Conservation (phyloP, 176 grass and related monocot species). For the Musa acuminata region DNA sequence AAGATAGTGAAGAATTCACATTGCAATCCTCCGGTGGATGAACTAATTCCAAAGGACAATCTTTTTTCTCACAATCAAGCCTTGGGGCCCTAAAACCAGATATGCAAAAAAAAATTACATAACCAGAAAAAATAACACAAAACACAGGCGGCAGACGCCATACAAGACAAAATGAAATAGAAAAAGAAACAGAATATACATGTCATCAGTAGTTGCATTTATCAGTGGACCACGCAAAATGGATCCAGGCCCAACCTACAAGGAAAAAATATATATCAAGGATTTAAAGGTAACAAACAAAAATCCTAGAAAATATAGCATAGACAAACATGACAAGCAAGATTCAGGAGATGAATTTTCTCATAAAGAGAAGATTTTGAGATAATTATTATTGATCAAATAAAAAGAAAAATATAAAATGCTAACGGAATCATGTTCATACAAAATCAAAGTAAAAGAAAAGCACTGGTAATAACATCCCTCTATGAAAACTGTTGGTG, state of each 20-base stretch:
- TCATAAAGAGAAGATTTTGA: background rate
- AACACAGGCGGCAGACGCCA: background rate
- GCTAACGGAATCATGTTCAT: background rate
- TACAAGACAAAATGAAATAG: background rate
- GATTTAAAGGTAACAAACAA: background rate
- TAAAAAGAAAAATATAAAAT: background rate
- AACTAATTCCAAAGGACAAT: constrained; percentile 76
- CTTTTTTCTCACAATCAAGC: constrained; percentile 72
- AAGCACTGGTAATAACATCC: background rate
- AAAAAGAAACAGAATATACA: constrained; percentile 52
- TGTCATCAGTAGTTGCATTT: constrained; percentile 60
- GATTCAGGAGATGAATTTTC: background rate
- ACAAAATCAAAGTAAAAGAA: background rate
- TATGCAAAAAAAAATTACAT: constrained; percentile 5
- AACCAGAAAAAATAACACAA: background rate
- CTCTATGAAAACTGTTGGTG: background rate
- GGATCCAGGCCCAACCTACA: constrained; percentile 96
- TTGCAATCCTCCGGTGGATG: constrained; percentile 99
- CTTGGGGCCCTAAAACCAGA: constrained; percentile 55
- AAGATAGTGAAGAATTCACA: constrained; percentile 90
- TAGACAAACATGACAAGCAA: background rate
- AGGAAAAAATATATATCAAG: constrained; percentile 18
- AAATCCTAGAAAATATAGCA: background rate
- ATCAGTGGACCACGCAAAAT: constrained; percentile 69
- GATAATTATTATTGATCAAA: background rate